Evolutionary conservation across 2,329 filamentous ascomycete species (phyloP).

Genomic region (Diplodia scrobiculata): DNA sequence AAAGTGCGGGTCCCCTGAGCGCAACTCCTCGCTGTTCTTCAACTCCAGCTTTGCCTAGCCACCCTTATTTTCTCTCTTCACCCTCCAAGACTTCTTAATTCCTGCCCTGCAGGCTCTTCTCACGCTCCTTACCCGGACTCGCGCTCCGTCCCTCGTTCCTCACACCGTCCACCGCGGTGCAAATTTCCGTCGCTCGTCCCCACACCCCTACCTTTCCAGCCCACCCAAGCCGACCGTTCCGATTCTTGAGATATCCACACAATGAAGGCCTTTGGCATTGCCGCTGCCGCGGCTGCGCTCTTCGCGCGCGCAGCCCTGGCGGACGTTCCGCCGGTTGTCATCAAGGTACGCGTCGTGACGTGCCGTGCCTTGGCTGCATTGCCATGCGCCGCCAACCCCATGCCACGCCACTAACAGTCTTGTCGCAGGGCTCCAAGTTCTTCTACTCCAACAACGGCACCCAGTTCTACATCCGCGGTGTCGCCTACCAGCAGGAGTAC

Average conservation of each 20-base stretch:
- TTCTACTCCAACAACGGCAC: conserved; percentile 82
- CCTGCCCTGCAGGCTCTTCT: conserved; percentile 27
- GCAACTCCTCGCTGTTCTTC: conserved; percentile 21
- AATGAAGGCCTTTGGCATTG: conserved; percentile 59
- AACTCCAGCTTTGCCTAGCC: conserved; percentile 24
- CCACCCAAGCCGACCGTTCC: neutral
- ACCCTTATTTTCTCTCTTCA: conserved; percentile 24
- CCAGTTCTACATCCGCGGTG: conserved; percentile 78
- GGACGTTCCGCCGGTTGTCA: conserved; percentile 64
- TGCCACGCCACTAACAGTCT: conserved; percentile 30
- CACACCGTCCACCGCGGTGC: neutral
- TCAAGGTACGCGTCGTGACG: conserved; percentile 60
- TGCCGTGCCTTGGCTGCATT: conserved; percentile 19
- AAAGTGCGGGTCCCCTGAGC: conserved; percentile 27
- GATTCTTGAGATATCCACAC: conserved; percentile 41
- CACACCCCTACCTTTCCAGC: neutral
- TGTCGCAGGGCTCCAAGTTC: conserved; percentile 72
- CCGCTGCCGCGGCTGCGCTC: conserved; percentile 57
- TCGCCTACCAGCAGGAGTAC: conserved; percentile 89
- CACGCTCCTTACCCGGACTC: conserved; percentile 29
- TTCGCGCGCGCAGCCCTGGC: conserved; percentile 55
- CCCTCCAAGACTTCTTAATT: conserved; percentile 28
- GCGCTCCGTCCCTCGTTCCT: conserved; percentile 27
- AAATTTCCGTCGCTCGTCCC: conserved; percentile 26
- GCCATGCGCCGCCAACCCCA: conserved; percentile 1